A percentile compares a stretch with the other conserved stretches of the same genome.
phyloP scores from a whole-genome alignment of 495 filamentous ascomycete species.

The Halenospora varia region DNA sequence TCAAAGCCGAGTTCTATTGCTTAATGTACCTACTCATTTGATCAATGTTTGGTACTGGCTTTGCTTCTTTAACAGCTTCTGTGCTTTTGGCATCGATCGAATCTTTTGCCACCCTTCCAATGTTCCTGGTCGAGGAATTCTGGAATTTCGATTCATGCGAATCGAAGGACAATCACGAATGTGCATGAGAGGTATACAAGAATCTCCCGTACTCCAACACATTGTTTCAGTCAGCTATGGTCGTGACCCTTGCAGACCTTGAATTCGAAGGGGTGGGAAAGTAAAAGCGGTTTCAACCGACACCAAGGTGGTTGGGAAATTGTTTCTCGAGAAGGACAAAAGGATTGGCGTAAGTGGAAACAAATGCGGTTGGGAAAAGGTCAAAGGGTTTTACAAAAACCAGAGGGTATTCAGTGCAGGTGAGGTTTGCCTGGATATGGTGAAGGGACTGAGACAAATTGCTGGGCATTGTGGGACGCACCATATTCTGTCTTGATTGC shows the following conservation, averaged over 20 bases:
- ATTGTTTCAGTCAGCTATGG: neutral
- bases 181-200: neutral
- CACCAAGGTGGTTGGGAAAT: neutral
- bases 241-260: neutral
- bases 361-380: no score
- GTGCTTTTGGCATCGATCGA: neutral
- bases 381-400: no score
- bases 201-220: neutral
- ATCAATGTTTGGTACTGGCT: neutral
- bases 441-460: no score
- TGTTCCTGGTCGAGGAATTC: neutral
- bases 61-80: neutral
- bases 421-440: no score
- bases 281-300: neutral
- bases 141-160: slow-evolving; percentile 2
- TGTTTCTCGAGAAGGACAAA: no score
- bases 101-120: neutral
- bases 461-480: no score
- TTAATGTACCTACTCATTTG: neutral
- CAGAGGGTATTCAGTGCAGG: no score
- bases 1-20: neutral
- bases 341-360: no score
- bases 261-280: no score
- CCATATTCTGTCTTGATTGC: no score
- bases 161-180: slow-evolving; percentile 3